A percentile compares a stretch with the other conserved stretches of the same genome.
Conservation (phyloP, 176 grass and related monocot species). For the Stipa capillata region DNA sequence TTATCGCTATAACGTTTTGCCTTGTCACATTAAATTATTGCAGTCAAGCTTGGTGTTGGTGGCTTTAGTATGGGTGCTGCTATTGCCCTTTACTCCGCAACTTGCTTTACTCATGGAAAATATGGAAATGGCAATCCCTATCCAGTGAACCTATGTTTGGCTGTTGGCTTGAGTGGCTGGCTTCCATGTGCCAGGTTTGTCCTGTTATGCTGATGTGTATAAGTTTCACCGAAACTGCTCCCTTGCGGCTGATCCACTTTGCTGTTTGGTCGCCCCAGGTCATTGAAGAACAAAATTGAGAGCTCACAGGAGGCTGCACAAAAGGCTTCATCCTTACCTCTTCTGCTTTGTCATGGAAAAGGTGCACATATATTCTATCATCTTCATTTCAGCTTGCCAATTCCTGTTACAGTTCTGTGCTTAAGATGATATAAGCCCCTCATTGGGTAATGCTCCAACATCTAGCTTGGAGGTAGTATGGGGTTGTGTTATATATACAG, state of each 20-base stretch:
- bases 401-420: background rate
- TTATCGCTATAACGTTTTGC: slow-evolving; percentile 7
- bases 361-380: slow-evolving; percentile 26
- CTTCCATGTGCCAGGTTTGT: slow-evolving; percentile 86
- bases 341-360: slow-evolving; percentile 98
- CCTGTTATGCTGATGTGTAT: background rate
- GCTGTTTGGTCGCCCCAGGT: slow-evolving; percentile 31
- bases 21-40: background rate
- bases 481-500: background rate
- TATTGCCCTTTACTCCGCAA: slow-evolving; percentile 79
- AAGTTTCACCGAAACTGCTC: background rate
- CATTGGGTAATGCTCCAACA: background rate
- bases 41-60: slow-evolving; percentile 91
- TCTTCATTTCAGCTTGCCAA: background rate
- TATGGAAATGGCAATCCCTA: slow-evolving; percentile 93
- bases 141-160: slow-evolving; percentile 61
- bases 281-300: slow-evolving; percentile 87
- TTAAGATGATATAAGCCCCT: background rate
- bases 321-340: slow-evolving; percentile 73
- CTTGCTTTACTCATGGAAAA: slow-evolving; percentile 82
- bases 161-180: slow-evolving; percentile 92
- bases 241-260: background rate
- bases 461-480: background rate
- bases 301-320: slow-evolving; percentile 69
- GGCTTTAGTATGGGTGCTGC: slow-evolving; percentile 99